Conservation (phyloP, 768 basidiomycete genomes). For the Podaxis carcinomalis region DNA sequence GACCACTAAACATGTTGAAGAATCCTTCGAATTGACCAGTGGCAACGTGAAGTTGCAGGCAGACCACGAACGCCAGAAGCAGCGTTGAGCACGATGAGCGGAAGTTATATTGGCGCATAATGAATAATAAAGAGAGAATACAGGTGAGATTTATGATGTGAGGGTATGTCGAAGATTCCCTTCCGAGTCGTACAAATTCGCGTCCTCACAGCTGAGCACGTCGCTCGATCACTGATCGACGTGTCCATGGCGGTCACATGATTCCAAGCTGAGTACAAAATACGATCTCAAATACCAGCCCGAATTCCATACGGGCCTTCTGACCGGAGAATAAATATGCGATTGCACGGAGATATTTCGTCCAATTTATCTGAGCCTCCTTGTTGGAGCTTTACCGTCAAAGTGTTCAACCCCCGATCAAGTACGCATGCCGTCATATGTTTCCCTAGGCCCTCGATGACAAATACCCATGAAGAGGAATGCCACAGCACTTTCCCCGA, state of each 20-base stretch:
- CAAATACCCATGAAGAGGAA: constrained; percentile 3
- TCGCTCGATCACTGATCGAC: constrained; percentile 3
- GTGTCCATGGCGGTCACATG: constrained; percentile 5
- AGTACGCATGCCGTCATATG: not conserved
- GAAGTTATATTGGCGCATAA: not conserved
- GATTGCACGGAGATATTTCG: not conserved
- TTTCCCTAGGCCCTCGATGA: not conserved
- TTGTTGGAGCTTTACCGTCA: not conserved
- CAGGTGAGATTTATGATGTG: not conserved
- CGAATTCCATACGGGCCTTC: not conserved
- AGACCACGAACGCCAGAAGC: constrained; percentile 20
- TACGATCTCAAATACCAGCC: not conserved
- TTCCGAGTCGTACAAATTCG: not conserved
- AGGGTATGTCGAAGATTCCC: not conserved
- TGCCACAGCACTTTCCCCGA: not conserved
- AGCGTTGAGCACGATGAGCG: not conserved
- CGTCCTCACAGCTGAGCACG: not conserved
- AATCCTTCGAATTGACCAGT: constrained; percentile 78
- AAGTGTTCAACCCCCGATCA: not conserved
- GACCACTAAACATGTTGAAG: constrained; percentile 65
- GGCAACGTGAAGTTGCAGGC: constrained; percentile 33
- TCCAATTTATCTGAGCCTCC: no score
- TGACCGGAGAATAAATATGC: not conserved
- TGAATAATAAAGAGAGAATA: not conserved
- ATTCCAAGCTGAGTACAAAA: not conserved